A percentile compares a stretch with the other conserved stretches of the same genome.
Evolutionary conservation across 108 stramenopile species (phyloP).

Genomic region (Cyclostephanos invisitatus): DNA sequence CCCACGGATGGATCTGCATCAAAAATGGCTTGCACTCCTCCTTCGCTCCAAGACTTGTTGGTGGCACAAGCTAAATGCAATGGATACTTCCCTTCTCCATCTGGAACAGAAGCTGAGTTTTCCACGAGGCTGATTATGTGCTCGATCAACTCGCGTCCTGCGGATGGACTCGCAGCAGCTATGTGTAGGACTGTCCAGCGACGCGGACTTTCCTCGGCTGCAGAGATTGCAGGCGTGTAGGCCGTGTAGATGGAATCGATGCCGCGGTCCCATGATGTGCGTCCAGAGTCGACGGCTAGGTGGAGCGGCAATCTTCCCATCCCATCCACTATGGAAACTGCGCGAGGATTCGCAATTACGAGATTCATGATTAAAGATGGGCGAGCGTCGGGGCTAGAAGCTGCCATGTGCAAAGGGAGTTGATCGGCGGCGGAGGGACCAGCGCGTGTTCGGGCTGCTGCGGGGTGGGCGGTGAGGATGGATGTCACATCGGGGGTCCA

Average conservation of each 20-base stretch:
- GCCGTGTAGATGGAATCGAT: constrained; percentile 40
- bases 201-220: constrained; percentile 33
- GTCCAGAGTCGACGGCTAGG: constrained; percentile 49
- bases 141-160: constrained; percentile 54
- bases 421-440: constrained; percentile 46
- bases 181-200: constrained; percentile 48
- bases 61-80: constrained; percentile 72
- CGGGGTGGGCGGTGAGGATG: constrained; percentile 58
- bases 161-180: constrained; percentile 58
- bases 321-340: constrained; percentile 41
- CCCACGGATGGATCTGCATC: constrained; percentile 65
- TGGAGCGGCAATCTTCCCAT: constrained; percentile 62
- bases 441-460: constrained; percentile 51
- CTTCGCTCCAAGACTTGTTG: constrained; percentile 64
- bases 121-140: constrained; percentile 59
- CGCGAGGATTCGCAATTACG: constrained; percentile 64
- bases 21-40: constrained; percentile 58
- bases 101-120: constrained; percentile 54
- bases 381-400: constrained; percentile 57
- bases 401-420: constrained; percentile 78
- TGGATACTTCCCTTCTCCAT: constrained; percentile 68
- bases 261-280: constrained; percentile 44
- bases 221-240: constrained; percentile 33
- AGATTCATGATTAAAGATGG: constrained; percentile 59
- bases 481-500: constrained; percentile 69